A percentile compares a stretch with the other conserved stretches of the same genome.
Evolutionary conservation across 2,329 filamentous ascomycete species (phyloP).

Genomic region (Rosellinia necatrix): DNA sequence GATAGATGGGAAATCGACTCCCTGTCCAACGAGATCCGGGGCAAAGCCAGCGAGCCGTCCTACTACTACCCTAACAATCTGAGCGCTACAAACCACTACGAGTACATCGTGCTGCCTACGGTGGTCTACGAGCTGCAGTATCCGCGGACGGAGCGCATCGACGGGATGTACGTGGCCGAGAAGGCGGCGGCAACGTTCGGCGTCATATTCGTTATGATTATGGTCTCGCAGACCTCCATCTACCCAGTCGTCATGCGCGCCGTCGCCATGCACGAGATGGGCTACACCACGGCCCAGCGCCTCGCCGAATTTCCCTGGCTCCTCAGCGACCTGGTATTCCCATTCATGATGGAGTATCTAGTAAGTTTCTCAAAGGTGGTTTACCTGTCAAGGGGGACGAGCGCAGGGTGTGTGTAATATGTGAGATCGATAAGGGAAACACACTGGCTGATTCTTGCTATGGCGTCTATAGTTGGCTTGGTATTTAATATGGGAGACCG

Average conservation of each 20-base stretch:
- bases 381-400: no score
- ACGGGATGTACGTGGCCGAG: slow-evolving; percentile 76
- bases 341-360: slow-evolving; percentile 78
- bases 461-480: slow-evolving; percentile 58
- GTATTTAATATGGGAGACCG: slow-evolving; percentile 81
- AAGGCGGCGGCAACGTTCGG: slow-evolving; percentile 73
- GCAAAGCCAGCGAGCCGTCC: slow-evolving; percentile 57
- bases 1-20: slow-evolving; percentile 63
- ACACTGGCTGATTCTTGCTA: background rate
- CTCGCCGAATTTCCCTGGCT: slow-evolving; percentile 75
- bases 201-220: slow-evolving; percentile 77
- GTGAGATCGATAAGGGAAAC: background rate
- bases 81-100: slow-evolving; percentile 66
- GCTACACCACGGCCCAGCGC: slow-evolving; percentile 63
- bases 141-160: slow-evolving; percentile 68
- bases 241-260: slow-evolving; percentile 74
- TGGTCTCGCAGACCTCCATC: slow-evolving; percentile 76
- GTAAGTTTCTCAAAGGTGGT: no score
- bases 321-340: slow-evolving; percentile 75
- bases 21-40: slow-evolving; percentile 66
- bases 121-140: slow-evolving; percentile 81
- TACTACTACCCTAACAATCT: slow-evolving; percentile 72
- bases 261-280: slow-evolving; percentile 68
- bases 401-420: no score
- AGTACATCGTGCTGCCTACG: slow-evolving; percentile 76